phyloP scores from a whole-genome alignment of 2,329 filamentous ascomycete genomes.

The Zalaria sp. region DNA sequence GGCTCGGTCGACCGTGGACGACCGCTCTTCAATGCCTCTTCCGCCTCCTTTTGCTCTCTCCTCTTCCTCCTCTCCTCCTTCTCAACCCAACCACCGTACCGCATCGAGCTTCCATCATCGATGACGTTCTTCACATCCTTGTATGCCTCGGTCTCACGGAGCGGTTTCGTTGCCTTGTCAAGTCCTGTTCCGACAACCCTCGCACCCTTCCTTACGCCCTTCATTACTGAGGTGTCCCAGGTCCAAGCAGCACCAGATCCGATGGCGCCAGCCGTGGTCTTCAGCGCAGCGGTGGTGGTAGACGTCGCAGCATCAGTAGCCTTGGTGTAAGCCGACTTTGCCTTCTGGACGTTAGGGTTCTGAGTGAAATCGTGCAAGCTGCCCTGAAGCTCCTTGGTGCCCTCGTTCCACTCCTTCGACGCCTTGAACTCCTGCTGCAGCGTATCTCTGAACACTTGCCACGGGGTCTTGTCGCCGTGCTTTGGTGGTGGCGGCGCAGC shows the following conservation, averaged over 20 bases:
- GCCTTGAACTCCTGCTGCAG: conserved; percentile 86
- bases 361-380: conserved; percentile 85
- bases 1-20: conserved; percentile 39
- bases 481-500: conserved; percentile 72
- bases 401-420: conserved; percentile 98
- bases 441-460: conserved; percentile 98
- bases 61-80: conserved; percentile 81
- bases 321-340: conserved; percentile 72
- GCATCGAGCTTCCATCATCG: conserved; percentile 88
- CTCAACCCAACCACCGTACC: conserved; percentile 93
- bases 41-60: conserved; percentile 56
- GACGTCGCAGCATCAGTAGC: conserved; percentile 72
- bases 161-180: conserved; percentile 88
- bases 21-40: conserved; percentile 34
- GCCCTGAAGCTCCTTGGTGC: conserved; percentile 83
- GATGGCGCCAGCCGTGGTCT: conserved; percentile 71
- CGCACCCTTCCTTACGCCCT: conserved; percentile 76
- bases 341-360: conserved; percentile 78
- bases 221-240: conserved; percentile 89
- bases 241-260: conserved; percentile 91
- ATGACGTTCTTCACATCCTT: conserved; percentile 90
- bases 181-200: conserved; percentile 74
- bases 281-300: conserved; percentile 66
- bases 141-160: conserved; percentile 87
- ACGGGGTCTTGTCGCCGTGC: conserved; percentile 94